These are phyloP conservation scores for Grosmannia penicillata DNA, from an alignment of 2,329 filamentous ascomycete species.

Conservation along the genomic window DNA sequence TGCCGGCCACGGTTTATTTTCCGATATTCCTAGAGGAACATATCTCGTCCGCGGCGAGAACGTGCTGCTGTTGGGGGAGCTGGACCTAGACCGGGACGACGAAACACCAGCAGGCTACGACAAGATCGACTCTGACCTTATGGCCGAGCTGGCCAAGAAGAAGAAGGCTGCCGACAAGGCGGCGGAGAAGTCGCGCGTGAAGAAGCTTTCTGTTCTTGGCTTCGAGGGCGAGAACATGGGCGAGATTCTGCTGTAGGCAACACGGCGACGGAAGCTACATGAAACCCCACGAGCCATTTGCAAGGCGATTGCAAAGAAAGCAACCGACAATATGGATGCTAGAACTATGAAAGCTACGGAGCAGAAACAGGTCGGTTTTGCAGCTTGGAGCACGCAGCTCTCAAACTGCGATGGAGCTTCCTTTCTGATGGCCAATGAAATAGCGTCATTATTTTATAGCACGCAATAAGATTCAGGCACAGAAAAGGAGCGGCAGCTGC, in stretches of 20 bases:
- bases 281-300: background rate
- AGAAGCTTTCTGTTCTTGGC: constrained; percentile 60
- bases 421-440: background rate
- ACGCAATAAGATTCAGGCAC: background rate
- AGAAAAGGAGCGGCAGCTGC: too few relatives aligned
- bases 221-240: constrained; percentile 79
- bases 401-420: background rate
- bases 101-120: constrained; percentile 58
- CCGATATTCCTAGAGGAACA: constrained; percentile 72
- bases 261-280: background rate
- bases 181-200: constrained; percentile 56
- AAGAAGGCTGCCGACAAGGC: constrained; percentile 54
- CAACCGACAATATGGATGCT: too few relatives aligned
- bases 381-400: background rate
- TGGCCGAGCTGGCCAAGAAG: constrained; percentile 56
- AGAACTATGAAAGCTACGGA: too few relatives aligned
- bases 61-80: constrained; percentile 87
- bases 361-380: too few relatives aligned
- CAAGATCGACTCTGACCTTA: constrained; percentile 31
- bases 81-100: constrained; percentile 93
- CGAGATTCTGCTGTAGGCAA: constrained; percentile 51
- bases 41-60: constrained; percentile 94
- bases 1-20: constrained; percentile 45
- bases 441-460: constrained; percentile 1
- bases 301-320: background rate